Percentiles rank a stretch among this genome's conserved stretches.
These are phyloP conservation scores for Penicillium frequentans DNA, from an alignment of 2,329 filamentous ascomycete genomes.

Conservation along the genomic window DNA sequence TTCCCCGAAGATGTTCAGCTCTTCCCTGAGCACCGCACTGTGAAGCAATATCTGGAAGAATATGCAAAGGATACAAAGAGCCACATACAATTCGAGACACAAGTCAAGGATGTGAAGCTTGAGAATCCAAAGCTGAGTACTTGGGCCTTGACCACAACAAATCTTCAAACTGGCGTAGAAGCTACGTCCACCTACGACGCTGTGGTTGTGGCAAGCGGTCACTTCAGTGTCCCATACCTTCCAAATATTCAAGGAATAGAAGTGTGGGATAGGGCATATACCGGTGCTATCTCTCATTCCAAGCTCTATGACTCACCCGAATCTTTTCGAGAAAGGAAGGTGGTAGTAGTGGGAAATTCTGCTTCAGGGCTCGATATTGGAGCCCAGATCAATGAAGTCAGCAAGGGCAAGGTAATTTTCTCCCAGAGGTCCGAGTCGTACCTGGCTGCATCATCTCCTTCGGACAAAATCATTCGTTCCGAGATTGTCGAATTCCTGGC, in stretches of 20 bases:
- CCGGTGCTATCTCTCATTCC: slow-evolving; percentile 67
- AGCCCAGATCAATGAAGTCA: slow-evolving; percentile 66
- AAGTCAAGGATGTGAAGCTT: slow-evolving; percentile 62
- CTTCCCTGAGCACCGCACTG: slow-evolving; percentile 70
- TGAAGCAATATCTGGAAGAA: slow-evolving; percentile 70
- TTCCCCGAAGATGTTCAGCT: slow-evolving; percentile 67
- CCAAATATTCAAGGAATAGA: slow-evolving; percentile 62
- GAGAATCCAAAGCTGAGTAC: slow-evolving; percentile 34
- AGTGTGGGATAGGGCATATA: slow-evolving; percentile 60
- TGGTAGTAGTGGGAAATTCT: slow-evolving; percentile 80
- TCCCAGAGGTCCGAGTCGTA: slow-evolving; percentile 56
- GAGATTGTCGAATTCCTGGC: slow-evolving; percentile 58
- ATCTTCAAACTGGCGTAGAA: slow-evolving; percentile 47
- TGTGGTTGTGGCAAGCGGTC: slow-evolving; percentile 72
- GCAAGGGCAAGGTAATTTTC: slow-evolving; percentile 63
- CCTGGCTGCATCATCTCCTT: slow-evolving; percentile 39
- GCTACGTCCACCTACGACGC: slow-evolving; percentile 65
- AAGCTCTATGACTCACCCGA: slow-evolving; percentile 74
- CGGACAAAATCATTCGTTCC: slow-evolving; percentile 58
- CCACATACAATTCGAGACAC: slow-evolving; percentile 68
- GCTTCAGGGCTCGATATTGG: slow-evolving; percentile 84
- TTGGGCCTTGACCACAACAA: slow-evolving; percentile 63
- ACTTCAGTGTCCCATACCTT: slow-evolving; percentile 69
- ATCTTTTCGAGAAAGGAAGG: slow-evolving; percentile 66
- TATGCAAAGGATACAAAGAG: slow-evolving; percentile 69